A percentile compares a stretch with the other conserved stretches of the same genome.
Conservation (phyloP, 129 eudicot species). For the Tagetes erecta region DNA sequence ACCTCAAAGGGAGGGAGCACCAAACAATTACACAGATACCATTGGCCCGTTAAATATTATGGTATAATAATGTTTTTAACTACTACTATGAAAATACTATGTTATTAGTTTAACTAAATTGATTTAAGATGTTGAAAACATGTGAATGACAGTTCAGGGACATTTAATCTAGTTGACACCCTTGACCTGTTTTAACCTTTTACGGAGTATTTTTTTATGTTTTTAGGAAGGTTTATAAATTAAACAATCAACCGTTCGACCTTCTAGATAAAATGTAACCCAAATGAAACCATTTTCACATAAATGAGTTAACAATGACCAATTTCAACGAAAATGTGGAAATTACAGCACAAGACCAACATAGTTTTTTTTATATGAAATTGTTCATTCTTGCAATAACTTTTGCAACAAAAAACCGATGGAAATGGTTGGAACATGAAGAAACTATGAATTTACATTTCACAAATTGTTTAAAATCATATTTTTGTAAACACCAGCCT, state of each 20-base stretch:
- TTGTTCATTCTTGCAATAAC: constrained; percentile 10
- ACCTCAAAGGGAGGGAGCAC: too few species aligned
- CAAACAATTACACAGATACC: too few species aligned
- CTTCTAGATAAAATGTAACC: neutral
- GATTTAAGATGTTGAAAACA: neutral
- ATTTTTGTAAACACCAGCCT: neutral
- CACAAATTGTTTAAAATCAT: constrained; percentile 1
- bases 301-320: neutral
- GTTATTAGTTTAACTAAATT: neutral
- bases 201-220: neutral
- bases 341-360: neutral
- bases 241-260: neutral
- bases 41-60: too few species aligned
- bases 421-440: neutral
- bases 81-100: neutral
- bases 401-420: neutral
- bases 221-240: neutral
- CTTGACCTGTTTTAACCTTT: neutral
- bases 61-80: too few species aligned
- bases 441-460: neutral
- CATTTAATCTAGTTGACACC: neutral
- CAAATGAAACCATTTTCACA: neutral
- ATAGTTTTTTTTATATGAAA: neutral
- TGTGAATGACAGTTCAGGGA: neutral
- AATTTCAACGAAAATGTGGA: neutral